Conservation (phyloP, 2,329 filamentous ascomycete species). For the Grosmannia clavigera region DNA sequence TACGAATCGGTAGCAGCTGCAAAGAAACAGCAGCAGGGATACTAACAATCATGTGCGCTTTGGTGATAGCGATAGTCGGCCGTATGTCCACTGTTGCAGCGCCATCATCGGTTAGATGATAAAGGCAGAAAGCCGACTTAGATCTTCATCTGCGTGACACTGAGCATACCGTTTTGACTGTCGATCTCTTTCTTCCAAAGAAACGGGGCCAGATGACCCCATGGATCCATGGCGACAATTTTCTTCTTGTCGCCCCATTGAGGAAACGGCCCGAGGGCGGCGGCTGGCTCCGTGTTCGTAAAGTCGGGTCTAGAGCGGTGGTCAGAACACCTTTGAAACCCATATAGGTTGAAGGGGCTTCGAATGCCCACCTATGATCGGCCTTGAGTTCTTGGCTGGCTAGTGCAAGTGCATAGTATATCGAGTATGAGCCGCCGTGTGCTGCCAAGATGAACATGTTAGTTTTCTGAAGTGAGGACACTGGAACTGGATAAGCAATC, state of each 20-base stretch:
- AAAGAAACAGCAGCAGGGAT: background rate
- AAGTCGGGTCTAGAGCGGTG: slow-evolving; percentile 37
- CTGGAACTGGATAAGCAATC: no score
- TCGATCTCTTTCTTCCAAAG: slow-evolving; percentile 69
- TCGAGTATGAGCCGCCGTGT: slow-evolving; percentile 79
- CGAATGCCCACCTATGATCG: slow-evolving; percentile 45
- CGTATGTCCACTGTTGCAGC: slow-evolving; percentile 56
- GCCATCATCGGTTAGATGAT: slow-evolving; percentile 4
- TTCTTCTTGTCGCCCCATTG: slow-evolving; percentile 85
- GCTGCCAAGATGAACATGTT: slow-evolving; percentile 18
- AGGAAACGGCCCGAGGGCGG: slow-evolving; percentile 73
- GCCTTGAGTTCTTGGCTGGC: slow-evolving; percentile 78
- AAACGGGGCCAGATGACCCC: slow-evolving; percentile 77
- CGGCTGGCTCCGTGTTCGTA: slow-evolving; percentile 78
- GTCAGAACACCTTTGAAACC: background rate
- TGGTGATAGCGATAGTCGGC: slow-evolving; percentile 83
- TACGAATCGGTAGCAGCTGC: no score
- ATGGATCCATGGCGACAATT: slow-evolving; percentile 95
- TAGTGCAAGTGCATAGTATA: slow-evolving; percentile 88
- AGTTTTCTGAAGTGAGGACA: background rate
- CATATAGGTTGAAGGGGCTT: background rate
- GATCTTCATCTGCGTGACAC: background rate
- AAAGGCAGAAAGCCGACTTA: no score
- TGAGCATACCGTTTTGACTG: slow-evolving; percentile 50
- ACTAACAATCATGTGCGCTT: slow-evolving; percentile 72